Evolutionary conservation across 441 rosid genomes (phyloP), one percentile per base, ranked within the genome.

Genomic region (Melastoma candidum): DNA sequence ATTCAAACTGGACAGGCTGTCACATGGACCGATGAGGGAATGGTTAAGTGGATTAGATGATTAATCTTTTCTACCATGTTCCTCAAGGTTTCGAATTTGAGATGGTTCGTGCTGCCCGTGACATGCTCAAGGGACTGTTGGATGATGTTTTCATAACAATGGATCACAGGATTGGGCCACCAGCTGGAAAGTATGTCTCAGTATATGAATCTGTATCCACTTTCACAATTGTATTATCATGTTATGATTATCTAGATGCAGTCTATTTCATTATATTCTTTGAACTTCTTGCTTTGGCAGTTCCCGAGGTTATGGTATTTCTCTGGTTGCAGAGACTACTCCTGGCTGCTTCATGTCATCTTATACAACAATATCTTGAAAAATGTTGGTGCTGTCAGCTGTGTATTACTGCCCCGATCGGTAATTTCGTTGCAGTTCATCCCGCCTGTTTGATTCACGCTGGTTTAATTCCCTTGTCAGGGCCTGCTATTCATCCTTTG

Each of bases 1-100:
- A 32, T 32, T 4, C 7, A 4, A 26, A 41, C 25, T 68, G 32
- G 61, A 56, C 79, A 88, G 98, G 83, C 88, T 6, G 78, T 83
- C 45, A 57, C 62, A 26, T 88, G 95, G 97, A 61, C 68, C 3
- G 86, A 92, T 44, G 92, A 84, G 71, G 97, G 97, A 59, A 82
- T 84, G 97, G 87, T 85, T 39, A 88, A 79, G 74, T 84, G 77
- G 77, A 88, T 92, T 62, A 84, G 98, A 71, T 95, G 97, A 54
- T 54, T 53, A 17, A 77, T 90, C 57, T 92, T 80, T 72, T 88
- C 97, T 17, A 54, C 89, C 80, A 70, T 69, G 97, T 88, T 11
- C 66, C 83, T 52, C 27, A 69, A 54, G 86, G 81, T 66, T 80
- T 80, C 71, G 98, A 90, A 71, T 77, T 77, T 65, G 68, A 80